Evolutionary conservation across 495 filamentous ascomycete genomes (phyloP), one percentile per base, ranked within the genome.

Genomic region (Sporormia fimetaria): DNA sequence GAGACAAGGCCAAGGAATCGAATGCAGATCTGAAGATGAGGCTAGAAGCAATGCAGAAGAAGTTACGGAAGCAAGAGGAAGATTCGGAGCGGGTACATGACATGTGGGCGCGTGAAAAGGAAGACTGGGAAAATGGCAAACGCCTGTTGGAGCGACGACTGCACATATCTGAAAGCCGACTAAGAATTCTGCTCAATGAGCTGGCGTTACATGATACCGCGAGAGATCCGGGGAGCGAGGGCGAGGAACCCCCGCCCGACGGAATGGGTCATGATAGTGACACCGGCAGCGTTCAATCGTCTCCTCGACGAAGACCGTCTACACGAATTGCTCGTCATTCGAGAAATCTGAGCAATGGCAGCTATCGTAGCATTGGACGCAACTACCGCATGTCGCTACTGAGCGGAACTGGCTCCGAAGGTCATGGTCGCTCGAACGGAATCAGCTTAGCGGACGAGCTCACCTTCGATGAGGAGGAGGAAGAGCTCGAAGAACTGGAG

Each of bases 391-490:
- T 79, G 56, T 90, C 85, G 8, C 66, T 78, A 24, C 65, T 79
- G 43, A 70, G 63, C 41, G 52, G 64, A 3, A 33, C 39, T 7
- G 39, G 41, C 8, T 51, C 60, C 7, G 74, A 76, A 40, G 68
- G 67, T 6, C 64, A 71, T 44, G 72, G 64, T 7, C 80, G 79
- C 54, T 52, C 65, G 14, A 76, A 76, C 36, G 81, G 81, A 6
- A 51, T 86, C 25, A 90, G 79, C 49, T 63, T 98, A 27, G 90
- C 90, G 6, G 84, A 95, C 50, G 90, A 98, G 67, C 68, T 98
- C 43, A 76, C 78, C 36, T 79, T 92, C 27, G 84, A 83, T 40
- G 81, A 82, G 32, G 81, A 81, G 35, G 79, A 80, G 34, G 57
- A 63, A 57, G 67, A 65, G 21, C 15, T 60, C 17, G 60, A 60